Base-by-base conservation (phyloP, 257 asterid species). In the Ehretia macrophylla region DNA sequence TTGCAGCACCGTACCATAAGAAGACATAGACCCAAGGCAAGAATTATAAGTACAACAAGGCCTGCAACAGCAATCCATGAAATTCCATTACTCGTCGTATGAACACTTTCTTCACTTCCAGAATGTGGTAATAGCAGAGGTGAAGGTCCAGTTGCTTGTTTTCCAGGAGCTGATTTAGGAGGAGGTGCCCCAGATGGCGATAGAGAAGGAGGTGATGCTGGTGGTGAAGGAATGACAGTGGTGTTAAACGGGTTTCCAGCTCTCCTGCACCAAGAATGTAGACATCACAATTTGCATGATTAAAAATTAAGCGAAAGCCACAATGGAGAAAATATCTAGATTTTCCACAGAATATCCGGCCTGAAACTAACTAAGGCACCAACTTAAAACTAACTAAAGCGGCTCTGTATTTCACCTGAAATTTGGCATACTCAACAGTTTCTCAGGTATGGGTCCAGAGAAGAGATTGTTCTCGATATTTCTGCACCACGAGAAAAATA, bases 211-310 rank as follows among this genome's bases (percentile, higher is more conserved):
- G 90, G 35, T 5, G 73, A 37, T 19, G 71, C 67, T 10, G 95
- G 96, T 32, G 96, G 93, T 62, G 98, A 78, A 39, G 95, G 87
- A 55, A 84, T 56, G 35, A 80, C 21, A 14, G 90, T 84, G 22
- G 95, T 92, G 80, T 92, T 92, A 58, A 92, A 92, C 54, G 99
- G 99, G 59, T 92, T 92, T 50, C 97, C 97, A 45, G 64, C 76
- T 70, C 83, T 76, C 71, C 99, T 92, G 85, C 71, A 70, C 35
- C 55, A 65, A 49, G 49, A 75, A 55, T 8, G 16, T 55, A 17
- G 11, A 47, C 35, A 20, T 32, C 6, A 19, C 35, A 27, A 27
- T 27, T 27, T 27, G 35, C 35, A 27, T 27, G 35, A 27, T 27
- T 3, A 27, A 27, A 27, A 38, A 59, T 42, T 42, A 48, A 47